phyloP scores from a whole-genome alignment of 352 stramenopile genomes.

The Globisporangium carolinianum region DNA sequence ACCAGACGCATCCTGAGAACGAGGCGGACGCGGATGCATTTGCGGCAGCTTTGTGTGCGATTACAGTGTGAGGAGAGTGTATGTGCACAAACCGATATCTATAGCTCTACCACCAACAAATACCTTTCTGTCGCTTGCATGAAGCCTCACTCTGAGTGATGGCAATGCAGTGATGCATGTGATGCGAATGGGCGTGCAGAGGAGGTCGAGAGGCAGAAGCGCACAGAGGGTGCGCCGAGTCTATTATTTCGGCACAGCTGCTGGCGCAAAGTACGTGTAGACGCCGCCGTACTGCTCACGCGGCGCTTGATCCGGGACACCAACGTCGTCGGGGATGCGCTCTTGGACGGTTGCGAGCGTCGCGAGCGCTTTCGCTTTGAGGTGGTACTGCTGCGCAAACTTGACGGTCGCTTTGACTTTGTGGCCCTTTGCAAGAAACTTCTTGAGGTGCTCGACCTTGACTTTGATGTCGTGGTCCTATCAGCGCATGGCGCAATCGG shows the following conservation, averaged over 20 bases:
- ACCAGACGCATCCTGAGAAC: too few relatives aligned
- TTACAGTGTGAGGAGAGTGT: too few relatives aligned
- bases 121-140: too few relatives aligned
- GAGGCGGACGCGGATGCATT: too few relatives aligned
- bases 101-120: too few relatives aligned
- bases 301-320: constrained; percentile 20
- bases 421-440: constrained; percentile 68
- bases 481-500: neutral
- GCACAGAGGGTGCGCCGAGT: neutral
- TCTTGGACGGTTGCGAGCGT: constrained; percentile 41
- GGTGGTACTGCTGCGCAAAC: constrained; percentile 50
- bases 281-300: constrained; percentile 49
- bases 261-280: constrained; percentile 47
- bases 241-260: constrained; percentile 9
- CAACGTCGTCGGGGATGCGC: constrained; percentile 32
- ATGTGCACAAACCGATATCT: too few relatives aligned
- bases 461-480: constrained; percentile 63
- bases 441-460: constrained; percentile 62
- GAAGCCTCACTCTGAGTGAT: too few relatives aligned
- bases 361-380: constrained; percentile 38
- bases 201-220: too few relatives aligned
- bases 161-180: too few relatives aligned
- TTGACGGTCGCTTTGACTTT: constrained; percentile 76
- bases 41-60: too few relatives aligned
- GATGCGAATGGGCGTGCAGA: too few relatives aligned